phyloP scores from a whole-genome alignment of 129 eudicot species.

The Sambucus nigra region DNA sequence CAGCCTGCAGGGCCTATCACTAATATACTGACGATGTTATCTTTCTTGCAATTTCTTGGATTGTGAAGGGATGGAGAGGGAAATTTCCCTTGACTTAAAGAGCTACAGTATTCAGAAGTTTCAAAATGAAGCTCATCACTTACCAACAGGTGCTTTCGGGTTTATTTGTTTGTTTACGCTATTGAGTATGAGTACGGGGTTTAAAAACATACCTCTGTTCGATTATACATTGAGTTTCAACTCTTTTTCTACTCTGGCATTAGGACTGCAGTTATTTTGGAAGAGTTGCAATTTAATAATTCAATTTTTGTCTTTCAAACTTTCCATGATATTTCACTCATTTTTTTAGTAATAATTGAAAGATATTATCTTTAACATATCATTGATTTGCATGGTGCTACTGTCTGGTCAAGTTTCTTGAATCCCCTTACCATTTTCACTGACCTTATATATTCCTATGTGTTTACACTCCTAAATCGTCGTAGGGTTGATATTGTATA shows the following conservation, averaged over 20 bases:
- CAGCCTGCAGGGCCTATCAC: neutral
- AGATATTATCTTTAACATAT: neutral
- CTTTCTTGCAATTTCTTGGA: conserved; percentile 16
- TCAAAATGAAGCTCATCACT: conserved; percentile 29
- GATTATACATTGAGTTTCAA: neutral
- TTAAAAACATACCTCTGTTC: neutral
- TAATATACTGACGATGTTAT: neutral
- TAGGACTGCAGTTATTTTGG: neutral
- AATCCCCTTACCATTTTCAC: neutral
- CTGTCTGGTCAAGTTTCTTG: neutral
- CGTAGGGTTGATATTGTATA: conserved; percentile 42
- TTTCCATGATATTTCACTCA: neutral
- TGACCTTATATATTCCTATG: neutral
- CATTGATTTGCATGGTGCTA: neutral
- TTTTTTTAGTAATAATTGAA: neutral
- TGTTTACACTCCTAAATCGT: neutral
- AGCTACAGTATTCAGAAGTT: conserved; percentile 17
- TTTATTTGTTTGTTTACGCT: conserved; percentile 9
- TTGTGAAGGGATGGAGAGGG: conserved; percentile 23
- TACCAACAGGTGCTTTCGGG: conserved; percentile 31
- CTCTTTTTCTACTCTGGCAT: neutral
- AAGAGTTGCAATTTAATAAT: too few species aligned
- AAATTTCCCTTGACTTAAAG: conserved; percentile 22
- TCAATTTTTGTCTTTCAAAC: too few species aligned
- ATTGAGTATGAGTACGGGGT: neutral